These are phyloP conservation scores for Xanthoparmelia taractica DNA, from an alignment of 495 filamentous ascomycete species.

Conservation along the genomic window DNA sequence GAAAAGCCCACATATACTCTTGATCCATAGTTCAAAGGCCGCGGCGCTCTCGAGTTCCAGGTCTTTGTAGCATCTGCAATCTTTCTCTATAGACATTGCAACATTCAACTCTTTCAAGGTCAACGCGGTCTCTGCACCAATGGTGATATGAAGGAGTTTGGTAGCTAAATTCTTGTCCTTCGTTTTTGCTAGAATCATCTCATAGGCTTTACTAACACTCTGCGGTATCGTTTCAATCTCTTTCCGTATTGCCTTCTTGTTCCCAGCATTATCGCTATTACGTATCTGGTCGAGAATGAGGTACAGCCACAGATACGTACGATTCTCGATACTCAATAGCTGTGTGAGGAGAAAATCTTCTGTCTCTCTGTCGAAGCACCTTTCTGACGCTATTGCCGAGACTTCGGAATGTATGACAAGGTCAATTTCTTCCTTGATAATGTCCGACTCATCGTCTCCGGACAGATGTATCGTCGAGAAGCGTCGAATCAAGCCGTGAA, in stretches of 20 bases:
- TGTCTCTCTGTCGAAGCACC: background rate
- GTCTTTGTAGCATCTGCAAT: background rate
- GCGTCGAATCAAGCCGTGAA: background rate
- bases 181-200: background rate
- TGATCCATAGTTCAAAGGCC: background rate
- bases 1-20: background rate
- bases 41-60: background rate
- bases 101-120: background rate
- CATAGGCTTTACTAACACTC: background rate
- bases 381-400: background rate
- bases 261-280: background rate
- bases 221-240: background rate
- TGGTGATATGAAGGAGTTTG: background rate
- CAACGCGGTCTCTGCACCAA: background rate
- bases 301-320: background rate
- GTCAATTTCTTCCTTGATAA: background rate
- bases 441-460: background rate
- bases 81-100: background rate
- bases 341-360: background rate
- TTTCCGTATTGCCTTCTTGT: background rate
- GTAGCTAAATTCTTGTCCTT: background rate
- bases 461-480: background rate
- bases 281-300: background rate
- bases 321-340: background rate
- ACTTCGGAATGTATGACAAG: background rate